Conservation (phyloP, 1,139 yeast species). For the Zygotorulaspora mrakii region DNA sequence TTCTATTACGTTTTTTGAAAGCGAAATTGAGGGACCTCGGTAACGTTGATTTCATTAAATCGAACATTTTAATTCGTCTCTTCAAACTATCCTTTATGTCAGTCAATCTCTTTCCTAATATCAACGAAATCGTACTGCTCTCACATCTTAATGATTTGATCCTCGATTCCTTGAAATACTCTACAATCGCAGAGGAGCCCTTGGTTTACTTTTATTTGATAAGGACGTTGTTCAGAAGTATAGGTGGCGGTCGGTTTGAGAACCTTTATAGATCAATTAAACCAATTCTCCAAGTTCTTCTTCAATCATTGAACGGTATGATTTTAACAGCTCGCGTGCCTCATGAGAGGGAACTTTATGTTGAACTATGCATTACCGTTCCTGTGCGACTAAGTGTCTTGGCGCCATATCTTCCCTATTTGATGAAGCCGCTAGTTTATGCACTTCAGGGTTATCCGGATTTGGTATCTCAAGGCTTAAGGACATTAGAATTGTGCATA, state of each 20-base stretch:
- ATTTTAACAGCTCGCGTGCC: conserved; percentile 81
- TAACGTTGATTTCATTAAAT: conserved; percentile 69
- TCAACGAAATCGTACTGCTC: conserved; percentile 79
- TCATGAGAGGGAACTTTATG: conserved; percentile 88
- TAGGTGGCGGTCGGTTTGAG: conserved; percentile 95
- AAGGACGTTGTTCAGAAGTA: conserved; percentile 85
- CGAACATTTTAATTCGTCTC: conserved; percentile 76
- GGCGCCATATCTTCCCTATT: conserved; percentile 84
- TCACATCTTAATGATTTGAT: conserved; percentile 86
- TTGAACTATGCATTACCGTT: conserved; percentile 88
- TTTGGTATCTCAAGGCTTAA: conserved; percentile 84
- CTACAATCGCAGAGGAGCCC: conserved; percentile 91
- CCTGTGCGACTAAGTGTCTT: conserved; percentile 91
- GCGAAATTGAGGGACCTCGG: conserved; percentile 76
- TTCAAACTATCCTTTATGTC: conserved; percentile 95
- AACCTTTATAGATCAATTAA: conserved; percentile 85
- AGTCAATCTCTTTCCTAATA: conserved; percentile 82
- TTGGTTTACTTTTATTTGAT: conserved; percentile 83
- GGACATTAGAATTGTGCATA: conserved; percentile 93
- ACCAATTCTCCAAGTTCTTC: conserved; percentile 80
- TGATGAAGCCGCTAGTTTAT: conserved; percentile 85
- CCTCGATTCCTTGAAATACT: conserved; percentile 69
- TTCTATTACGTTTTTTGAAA: conserved; percentile 70
- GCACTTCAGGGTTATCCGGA: conserved; percentile 92
- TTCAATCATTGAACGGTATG: conserved; percentile 81